Evolutionary conservation across 1,284 basidiomycete genomes (phyloP).

Genomic region (Singerocomus rubriflavus): DNA sequence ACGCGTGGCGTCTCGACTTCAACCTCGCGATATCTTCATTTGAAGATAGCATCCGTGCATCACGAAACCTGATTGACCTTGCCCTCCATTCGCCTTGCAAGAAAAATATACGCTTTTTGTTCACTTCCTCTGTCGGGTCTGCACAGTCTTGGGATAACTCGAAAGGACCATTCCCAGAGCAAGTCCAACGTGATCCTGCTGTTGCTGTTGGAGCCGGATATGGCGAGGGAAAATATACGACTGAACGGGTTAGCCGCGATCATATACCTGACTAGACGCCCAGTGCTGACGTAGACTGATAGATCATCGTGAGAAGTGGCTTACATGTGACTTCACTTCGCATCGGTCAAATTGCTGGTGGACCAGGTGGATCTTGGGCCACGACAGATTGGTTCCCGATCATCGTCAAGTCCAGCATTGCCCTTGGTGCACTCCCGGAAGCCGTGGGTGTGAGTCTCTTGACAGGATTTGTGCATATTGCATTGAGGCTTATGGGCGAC

Average conservation of each 20-base stretch:
- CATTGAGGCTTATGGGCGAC: not conserved
- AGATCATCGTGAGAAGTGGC: slow-evolving; percentile 23
- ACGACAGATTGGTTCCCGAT: slow-evolving; percentile 29
- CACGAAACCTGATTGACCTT: slow-evolving; percentile 4
- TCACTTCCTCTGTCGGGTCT: slow-evolving; percentile 6
- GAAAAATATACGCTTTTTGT: slow-evolving; percentile 1
- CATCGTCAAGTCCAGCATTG: slow-evolving; percentile 26
- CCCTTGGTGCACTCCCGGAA: slow-evolving; percentile 29
- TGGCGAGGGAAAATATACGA: slow-evolving; percentile 8
- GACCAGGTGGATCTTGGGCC: slow-evolving; percentile 25
- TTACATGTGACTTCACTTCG: slow-evolving; percentile 24
- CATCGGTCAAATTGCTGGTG: slow-evolving; percentile 28
- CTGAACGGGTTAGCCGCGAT: slow-evolving; percentile 3
- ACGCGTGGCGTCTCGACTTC: slow-evolving; percentile 10
- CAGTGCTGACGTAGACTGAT: too few relatives aligned
- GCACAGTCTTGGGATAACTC: slow-evolving; percentile 9
- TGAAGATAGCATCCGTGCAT: not conserved
- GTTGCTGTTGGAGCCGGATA: slow-evolving; percentile 10
- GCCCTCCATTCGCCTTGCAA: not conserved
- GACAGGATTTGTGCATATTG: too few relatives aligned
- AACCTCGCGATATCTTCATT: slow-evolving; percentile 6
- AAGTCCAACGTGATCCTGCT: not conserved
- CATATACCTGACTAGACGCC: not conserved
- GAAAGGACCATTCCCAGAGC: not conserved
- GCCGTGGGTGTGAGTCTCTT: slow-evolving; percentile 20